Evolutionary conservation across 176 grass and related monocot genomes (phyloP).

Genomic region (Phragmites australis): DNA sequence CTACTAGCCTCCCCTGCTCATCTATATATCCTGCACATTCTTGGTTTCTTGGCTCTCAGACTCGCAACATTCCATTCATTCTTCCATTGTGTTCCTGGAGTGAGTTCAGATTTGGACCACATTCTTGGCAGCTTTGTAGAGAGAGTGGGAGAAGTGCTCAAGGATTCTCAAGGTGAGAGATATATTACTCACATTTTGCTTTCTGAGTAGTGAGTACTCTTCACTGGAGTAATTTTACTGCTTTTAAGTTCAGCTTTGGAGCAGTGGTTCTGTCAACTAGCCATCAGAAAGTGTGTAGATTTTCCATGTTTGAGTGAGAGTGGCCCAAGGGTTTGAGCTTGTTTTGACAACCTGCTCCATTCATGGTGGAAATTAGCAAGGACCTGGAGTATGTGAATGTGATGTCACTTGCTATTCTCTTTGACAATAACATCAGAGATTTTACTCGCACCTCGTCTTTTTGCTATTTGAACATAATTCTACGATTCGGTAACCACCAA

Average conservation of each 20-base stretch:
- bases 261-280: too few species aligned
- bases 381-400: too few species aligned
- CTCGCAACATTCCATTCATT: neutral
- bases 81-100: neutral
- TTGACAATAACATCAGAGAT: too few species aligned
- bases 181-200: neutral
- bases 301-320: neutral
- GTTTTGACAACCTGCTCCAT: neutral
- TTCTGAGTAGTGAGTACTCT: neutral
- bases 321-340: neutral
- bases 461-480: too few species aligned
- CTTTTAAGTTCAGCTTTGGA: neutral
- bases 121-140: neutral
- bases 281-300: too few species aligned
- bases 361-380: neutral
- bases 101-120: neutral
- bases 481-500: too few species aligned
- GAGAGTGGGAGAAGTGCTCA: neutral
- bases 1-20: neutral
- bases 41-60: neutral
- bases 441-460: too few species aligned
- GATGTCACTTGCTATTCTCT: neutral
- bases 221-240: neutral
- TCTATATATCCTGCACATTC: slow-evolving; percentile 27
- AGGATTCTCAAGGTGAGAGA: neutral